phyloP scores from a whole-genome alignment of 176 grass and related monocot genomes.

The Aegilops speltoides region DNA sequence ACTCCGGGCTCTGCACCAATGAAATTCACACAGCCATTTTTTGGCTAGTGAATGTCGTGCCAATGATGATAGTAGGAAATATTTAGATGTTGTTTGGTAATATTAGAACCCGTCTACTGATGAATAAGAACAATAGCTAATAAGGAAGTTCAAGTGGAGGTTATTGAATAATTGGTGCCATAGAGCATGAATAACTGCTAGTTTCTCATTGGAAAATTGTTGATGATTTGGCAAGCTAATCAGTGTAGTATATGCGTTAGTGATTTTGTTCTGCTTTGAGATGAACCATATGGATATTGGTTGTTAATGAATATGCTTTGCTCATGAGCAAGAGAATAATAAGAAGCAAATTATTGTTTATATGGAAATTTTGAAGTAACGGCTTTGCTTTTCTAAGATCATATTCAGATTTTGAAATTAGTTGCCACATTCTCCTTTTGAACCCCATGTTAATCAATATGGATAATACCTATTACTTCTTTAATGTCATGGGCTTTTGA shows the following conservation, averaged over 20 bases:
- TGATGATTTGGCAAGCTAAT: neutral
- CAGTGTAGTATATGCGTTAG: neutral
- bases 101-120: neutral
- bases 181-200: neutral
- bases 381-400: neutral
- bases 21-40: neutral
- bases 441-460: neutral
- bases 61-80: neutral
- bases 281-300: neutral
- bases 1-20: neutral
- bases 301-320: neutral
- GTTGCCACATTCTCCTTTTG: constrained; percentile 3
- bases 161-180: neutral
- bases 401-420: constrained; percentile 13
- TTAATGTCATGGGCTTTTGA: constrained; percentile 1
- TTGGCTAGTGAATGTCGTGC: neutral
- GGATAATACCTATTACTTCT: neutral
- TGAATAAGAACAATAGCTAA: constrained; percentile 7
- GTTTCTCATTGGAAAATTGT: neutral
- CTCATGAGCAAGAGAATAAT: neutral
- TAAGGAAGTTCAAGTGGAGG: neutral
- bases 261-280: constrained; percentile 8
- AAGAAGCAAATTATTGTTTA: neutral
- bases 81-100: neutral
- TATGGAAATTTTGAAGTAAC: neutral